Conservation (phyloP, 306 rosid genomes). For the Chamaecrista fasciculata region DNA sequence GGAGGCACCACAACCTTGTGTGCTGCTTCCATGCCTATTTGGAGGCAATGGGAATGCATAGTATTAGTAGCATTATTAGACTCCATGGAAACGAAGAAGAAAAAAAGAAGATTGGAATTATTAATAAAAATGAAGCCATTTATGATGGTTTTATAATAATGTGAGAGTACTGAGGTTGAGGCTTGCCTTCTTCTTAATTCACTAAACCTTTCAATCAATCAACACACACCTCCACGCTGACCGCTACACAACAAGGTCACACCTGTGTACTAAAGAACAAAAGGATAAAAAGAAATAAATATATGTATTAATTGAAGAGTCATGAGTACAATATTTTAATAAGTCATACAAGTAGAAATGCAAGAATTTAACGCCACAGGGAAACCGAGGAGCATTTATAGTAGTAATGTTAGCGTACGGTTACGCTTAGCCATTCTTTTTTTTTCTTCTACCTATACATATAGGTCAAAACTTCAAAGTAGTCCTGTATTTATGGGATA, state of each 20-base stretch:
- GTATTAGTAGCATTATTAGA: neutral
- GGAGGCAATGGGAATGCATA: conserved; percentile 47
- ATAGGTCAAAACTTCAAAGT: too few relatives aligned
- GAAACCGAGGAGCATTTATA: too few relatives aligned
- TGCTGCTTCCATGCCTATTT: conserved; percentile 54
- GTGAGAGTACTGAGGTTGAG: neutral
- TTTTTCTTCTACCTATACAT: too few relatives aligned
- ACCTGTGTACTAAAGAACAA: neutral
- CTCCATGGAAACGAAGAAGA: conserved; percentile 26
- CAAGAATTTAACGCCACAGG: too few relatives aligned
- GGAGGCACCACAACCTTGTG: conserved; percentile 88
- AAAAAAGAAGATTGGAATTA: neutral
- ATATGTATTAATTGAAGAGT: too few relatives aligned
- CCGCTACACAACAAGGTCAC: neutral
- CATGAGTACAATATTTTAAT: too few relatives aligned
- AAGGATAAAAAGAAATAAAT: neutral
- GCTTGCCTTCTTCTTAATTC: too few relatives aligned
- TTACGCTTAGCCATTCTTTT: too few relatives aligned
- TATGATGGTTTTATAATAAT: neutral
- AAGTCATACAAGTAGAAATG: too few relatives aligned
- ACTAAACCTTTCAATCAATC: neutral
- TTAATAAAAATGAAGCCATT: conserved; percentile 14
- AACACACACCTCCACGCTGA: neutral
- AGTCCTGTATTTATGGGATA: too few relatives aligned
- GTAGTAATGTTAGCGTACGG: too few relatives aligned